Evolutionary conservation across 805 yeast genomes (phyloP), one percentile per base, ranked within the genome.

Genomic region (Candida saitoana): DNA sequence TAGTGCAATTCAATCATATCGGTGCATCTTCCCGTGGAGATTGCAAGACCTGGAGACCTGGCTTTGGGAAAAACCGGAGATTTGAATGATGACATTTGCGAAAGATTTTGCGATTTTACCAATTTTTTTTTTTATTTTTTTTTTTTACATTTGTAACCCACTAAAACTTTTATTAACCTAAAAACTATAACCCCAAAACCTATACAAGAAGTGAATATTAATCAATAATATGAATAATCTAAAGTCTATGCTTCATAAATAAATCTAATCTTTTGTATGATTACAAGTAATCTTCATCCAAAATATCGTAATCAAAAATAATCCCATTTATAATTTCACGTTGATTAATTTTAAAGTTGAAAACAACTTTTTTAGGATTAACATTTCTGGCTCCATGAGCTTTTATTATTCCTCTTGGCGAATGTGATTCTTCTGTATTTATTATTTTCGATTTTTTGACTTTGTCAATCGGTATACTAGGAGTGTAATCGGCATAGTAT

Each of bases 311-410:
- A 50, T 74, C 78, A 45, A 66, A 61, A 19, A 66, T 57, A 20
- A 62, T 61, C 16, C 71, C 74, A 44, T 69, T 73, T 42, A 72
- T 59, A 31, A 69, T 65, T 49, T 73, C 77, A 42, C 79, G 60
- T 5, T 73, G 63, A 41, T 65, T 69, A 38, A 74, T 64, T 25
- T 67, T 63, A 49, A 56, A 59, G 44, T 63, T 65, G 49, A 74
- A 74, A 32, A 67, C 62, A 5, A 74, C 78, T 35, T 55, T 60
- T 44, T 63, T 59, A 34, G 6, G 27, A 46, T 56, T 9, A 34
- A 36, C 32, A 42, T 47, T 19, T 12, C 16, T 17, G 11, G n/a
- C n/a, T n/a, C n/a, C n/a, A n/a, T n/a, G n/a, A 6, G 27, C 11
- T 11, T 22, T 22, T 22, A 22, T 6, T 6, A 22, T 22, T 11